Base-by-base conservation (phyloP, 495 filamentous ascomycete species). In the Annulohypoxylon moriforme region DNA sequence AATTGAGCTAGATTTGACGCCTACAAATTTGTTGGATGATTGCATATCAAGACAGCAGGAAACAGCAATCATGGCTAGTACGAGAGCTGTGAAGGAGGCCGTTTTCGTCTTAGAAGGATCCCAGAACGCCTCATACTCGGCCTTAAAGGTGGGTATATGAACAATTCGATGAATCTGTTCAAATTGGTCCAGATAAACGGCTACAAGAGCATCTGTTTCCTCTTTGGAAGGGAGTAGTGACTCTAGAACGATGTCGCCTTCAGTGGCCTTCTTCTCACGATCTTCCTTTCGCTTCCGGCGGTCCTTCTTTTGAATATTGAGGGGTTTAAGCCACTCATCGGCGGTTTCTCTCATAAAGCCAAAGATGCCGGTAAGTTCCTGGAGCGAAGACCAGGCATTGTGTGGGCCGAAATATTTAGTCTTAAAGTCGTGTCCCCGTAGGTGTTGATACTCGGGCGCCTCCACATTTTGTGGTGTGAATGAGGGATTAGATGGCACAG, bases 21-120 rank as follows among this genome's bases (percentile, higher is more conserved):
- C 76, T n/a, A 78, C 72, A 27, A 74, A 78, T 36, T 74, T 76
- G 57, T 65, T 71, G 6, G 76, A 76, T 14, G 68, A 57, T 52
- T 78, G 76, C 69, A 88, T 82, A 91, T 96, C 92, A 87, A 96
- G 16, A 86, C 91, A 50, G 93, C 75, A 76, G 14, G 77, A 76
- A 8, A 79, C 75, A 3, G 78, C 66, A 10, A 79, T 72, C 67
- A 80, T 80, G 25, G 72, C 68, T 4, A 80, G 47, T 0, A 86
- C 52, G 13, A 85, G 77, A 1, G 79, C 84, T 4, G 83, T 85
- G 58, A 85, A 84, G n/a, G 83, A 76, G 31, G 81, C 82, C 16
- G 57, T 80, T 55, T 81, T 76, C 10, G 76, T 69, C 40, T 78
- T 74, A 3, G 69, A 74, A 4, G 79, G 77, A 27, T 81, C 76